These are phyloP conservation scores for Moesziomyces parantarcticus DNA, from an alignment of 1,284 basidiomycete species.

Conservation along the genomic window DNA sequence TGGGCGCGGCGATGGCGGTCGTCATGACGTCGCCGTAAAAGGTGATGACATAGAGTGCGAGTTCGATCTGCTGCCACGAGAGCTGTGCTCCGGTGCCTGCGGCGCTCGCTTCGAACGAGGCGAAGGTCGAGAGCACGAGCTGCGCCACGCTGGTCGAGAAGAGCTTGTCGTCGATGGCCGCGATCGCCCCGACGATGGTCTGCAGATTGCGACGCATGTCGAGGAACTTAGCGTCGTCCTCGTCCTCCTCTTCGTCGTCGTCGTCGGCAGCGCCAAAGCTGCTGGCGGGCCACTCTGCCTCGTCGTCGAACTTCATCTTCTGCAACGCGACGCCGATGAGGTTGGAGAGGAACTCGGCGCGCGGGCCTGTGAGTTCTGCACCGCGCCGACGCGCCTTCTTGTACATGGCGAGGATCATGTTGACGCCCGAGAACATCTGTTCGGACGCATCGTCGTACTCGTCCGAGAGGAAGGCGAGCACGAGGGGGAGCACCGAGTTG, in stretches of 20 bases:
- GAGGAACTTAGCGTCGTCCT: constrained; percentile 86
- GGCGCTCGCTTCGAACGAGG: constrained; percentile 73
- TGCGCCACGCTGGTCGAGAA: constrained; percentile 79
- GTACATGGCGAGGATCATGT: constrained; percentile 58
- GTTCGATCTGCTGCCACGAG: constrained; percentile 93
- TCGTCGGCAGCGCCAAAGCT: constrained; percentile 74
- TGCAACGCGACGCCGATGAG: constrained; percentile 82
- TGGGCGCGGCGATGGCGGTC: constrained; percentile 56
- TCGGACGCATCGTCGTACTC: constrained; percentile 71
- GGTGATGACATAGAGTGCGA: constrained; percentile 89
- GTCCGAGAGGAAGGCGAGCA: constrained; percentile 89
- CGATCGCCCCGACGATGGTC: constrained; percentile 82
- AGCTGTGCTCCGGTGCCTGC: constrained; percentile 71
- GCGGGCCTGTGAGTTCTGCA: constrained; percentile 37
- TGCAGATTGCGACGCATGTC: constrained; percentile 87
- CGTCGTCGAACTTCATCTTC: constrained; percentile 75
- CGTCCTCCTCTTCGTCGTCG: constrained; percentile 75
- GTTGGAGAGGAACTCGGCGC: constrained; percentile 76
- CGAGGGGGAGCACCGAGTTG: constrained; percentile 79
- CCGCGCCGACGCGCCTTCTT: constrained; percentile 61
- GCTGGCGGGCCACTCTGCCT: constrained; percentile 83
- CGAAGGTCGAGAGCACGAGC: constrained; percentile 79
- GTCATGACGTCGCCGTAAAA: constrained; percentile 82
- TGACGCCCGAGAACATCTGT: constrained; percentile 58
- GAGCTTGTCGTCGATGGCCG: constrained; percentile 82